Evolutionary conservation across 768 basidiomycete species (phyloP).

Genomic region (Tephrocybe sp.): DNA sequence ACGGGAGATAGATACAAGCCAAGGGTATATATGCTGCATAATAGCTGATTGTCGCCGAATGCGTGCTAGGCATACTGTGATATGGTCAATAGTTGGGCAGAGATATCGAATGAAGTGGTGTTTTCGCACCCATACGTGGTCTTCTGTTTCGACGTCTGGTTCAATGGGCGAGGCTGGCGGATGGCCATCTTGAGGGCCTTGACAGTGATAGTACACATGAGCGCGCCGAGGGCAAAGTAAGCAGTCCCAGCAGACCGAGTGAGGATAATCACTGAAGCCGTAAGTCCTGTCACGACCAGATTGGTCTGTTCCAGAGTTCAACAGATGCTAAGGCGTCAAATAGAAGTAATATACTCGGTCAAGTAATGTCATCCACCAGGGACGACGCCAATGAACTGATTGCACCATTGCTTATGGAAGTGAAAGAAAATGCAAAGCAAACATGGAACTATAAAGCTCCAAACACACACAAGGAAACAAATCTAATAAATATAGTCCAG

Average conservation of each 20-base stretch:
- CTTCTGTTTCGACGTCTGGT: constrained; percentile 40
- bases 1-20: constrained; percentile 55
- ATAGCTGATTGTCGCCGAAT: constrained; percentile 68
- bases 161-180: constrained; percentile 61
- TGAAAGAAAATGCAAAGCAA: neutral
- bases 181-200: constrained; percentile 62
- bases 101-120: neutral
- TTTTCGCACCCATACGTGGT: constrained; percentile 64
- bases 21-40: constrained; percentile 61
- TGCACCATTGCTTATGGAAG: neutral
- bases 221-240: constrained; percentile 61
- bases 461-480: neutral
- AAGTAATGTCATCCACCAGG: constrained; percentile 35
- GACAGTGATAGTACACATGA: constrained; percentile 54
- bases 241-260: constrained; percentile 62
- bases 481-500: constrained; percentile 1
- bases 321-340: neutral
- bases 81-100: neutral
- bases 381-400: constrained; percentile 11
- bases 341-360: constrained; percentile 32
- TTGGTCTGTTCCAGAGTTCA: constrained; percentile 47
- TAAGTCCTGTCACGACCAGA: constrained; percentile 50
- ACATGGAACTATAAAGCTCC: neutral
- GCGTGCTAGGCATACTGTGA: constrained; percentile 80
- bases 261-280: constrained; percentile 50